Percentiles rank a stretch among this genome's conserved stretches.
phyloP scores from a whole-genome alignment of 2,329 filamentous ascomycete species.

The Calonectria pteridis region DNA sequence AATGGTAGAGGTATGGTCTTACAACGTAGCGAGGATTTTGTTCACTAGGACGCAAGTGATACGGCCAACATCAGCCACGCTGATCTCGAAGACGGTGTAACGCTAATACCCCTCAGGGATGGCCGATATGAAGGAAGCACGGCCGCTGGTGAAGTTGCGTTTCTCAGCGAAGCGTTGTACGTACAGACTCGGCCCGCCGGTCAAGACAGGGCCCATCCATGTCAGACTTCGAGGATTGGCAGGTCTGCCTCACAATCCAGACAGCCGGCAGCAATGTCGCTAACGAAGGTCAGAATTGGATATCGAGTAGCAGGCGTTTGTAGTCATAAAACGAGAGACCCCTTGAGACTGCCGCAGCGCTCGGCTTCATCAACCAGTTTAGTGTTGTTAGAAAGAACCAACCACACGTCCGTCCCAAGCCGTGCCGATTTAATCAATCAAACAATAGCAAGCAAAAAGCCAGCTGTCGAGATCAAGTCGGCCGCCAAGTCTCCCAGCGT shows the following conservation, averaged over 20 bases:
- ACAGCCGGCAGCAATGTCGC: conserved; percentile 32
- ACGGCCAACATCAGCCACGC: conserved; percentile 39
- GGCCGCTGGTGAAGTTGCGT: conserved; percentile 29
- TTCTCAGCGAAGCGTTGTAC: conserved; percentile 34
- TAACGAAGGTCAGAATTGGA: conserved; percentile 29
- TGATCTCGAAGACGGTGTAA: conserved; percentile 46
- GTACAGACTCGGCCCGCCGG: conserved; percentile 45
- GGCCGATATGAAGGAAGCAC: conserved; percentile 34
- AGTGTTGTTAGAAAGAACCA: background rate
- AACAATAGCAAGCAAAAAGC: background rate
- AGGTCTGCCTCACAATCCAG: conserved; percentile 28
- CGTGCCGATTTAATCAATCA: background rate
- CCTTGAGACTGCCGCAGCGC: no score
- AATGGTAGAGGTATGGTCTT: conserved; percentile 18
- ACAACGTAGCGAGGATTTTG: conserved; percentile 26
- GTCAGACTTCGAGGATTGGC: conserved; percentile 46
- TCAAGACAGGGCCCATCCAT: conserved; percentile 38
- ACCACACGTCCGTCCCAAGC: background rate
- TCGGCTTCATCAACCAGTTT: no score
- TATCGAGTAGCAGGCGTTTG: background rate
- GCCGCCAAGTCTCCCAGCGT: background rate
- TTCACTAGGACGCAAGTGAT: conserved; percentile 35
- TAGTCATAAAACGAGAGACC: no score
- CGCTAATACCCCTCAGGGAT: conserved; percentile 35
- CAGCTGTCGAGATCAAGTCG: background rate